Evolutionary conservation across 2,329 filamentous ascomycete genomes (phyloP), one percentile per base, ranked within the genome.

Genomic region (Akanthomyces muscarius): DNA sequence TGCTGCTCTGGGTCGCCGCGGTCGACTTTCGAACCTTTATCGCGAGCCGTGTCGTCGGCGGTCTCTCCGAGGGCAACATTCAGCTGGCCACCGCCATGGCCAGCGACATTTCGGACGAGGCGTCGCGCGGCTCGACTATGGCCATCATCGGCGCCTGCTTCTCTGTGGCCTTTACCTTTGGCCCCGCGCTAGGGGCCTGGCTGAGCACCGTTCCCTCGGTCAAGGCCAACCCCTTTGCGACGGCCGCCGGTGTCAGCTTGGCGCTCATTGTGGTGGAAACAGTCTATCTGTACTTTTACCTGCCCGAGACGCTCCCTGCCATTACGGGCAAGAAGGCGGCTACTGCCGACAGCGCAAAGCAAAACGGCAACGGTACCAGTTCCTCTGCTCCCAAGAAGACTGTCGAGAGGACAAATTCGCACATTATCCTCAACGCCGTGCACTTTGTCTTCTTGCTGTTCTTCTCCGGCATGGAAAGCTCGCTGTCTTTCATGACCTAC

Each of bases 381-480:
- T 62, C 68, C 13, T 69, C 69, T 58, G 67, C 68, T 25, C 58
- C 68, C 2, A 62, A 42, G 14, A 62, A 48, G 13, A 4, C 44
- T 21, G 64, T 75, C 28, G 76, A 78, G 69, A 82, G 89, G 63
- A 96, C 91, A 3, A 98, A 98, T 76, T 92, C 89, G 4, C 92
- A 95, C 68, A 77, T 86, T 36, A 74, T 96, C 14, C 86, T 99
- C 53, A 97, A 97, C 73, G 77, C 89, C 1, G 88, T 91, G 0
- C 95, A 99, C 76, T 89, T 98, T 71, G 78, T 89, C 53, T 99
- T 99, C 76, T 87, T 99, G 64, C 86, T 99, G 14, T 97, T 97
- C 77, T 99, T 99, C 78, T 97, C 92, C 2, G 95, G 95, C 65
- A 94, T 99, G 89, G 95, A 99, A 74, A 98, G 97, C 75, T 97